Evolutionary conservation across 768 basidiomycete genomes (phyloP).

Genomic region (Macrolepiota albuminosa): DNA sequence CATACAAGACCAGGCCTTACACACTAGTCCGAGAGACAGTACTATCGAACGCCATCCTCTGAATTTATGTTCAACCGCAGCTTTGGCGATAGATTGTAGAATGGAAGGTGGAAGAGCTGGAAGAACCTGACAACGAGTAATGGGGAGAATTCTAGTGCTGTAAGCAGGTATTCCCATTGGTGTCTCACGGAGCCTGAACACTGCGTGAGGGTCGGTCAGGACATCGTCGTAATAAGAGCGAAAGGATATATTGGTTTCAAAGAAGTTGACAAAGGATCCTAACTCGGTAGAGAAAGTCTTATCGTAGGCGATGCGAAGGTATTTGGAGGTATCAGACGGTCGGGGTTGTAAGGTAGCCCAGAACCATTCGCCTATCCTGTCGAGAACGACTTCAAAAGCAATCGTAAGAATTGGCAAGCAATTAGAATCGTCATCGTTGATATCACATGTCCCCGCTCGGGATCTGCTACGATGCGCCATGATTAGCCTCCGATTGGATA

Average conservation of each 20-base stretch:
- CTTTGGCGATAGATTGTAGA: not conserved
- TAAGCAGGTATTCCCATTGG: slow-evolving; percentile 1
- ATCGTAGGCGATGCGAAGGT: not conserved
- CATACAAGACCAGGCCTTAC: slow-evolving; percentile 11
- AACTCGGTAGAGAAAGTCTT: not conserved
- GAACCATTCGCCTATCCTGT: not conserved
- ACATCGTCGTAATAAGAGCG: not conserved
- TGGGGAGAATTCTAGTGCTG: slow-evolving; percentile 1
- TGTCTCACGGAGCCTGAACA: not conserved
- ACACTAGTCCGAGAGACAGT: slow-evolving; percentile 7
- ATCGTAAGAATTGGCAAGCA: not conserved
- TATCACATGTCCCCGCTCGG: not conserved
- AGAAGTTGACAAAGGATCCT: slow-evolving; percentile 1
- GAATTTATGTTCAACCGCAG: not conserved
- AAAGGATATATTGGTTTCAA: slow-evolving; percentile 5
- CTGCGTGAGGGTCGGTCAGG: not conserved
- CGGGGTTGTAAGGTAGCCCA: not conserved
- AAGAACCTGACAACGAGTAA: not conserved
- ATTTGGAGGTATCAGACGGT: not conserved
- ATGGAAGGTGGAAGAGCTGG: not conserved
- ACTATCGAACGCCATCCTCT: slow-evolving; percentile 7
- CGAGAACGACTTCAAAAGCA: not conserved
- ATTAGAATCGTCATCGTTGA: not conserved
- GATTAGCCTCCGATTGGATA: not conserved
- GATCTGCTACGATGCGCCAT: not conserved